Conservation (phyloP, 2,329 filamentous ascomycete species). For the Paecilomyces sp. region DNA sequence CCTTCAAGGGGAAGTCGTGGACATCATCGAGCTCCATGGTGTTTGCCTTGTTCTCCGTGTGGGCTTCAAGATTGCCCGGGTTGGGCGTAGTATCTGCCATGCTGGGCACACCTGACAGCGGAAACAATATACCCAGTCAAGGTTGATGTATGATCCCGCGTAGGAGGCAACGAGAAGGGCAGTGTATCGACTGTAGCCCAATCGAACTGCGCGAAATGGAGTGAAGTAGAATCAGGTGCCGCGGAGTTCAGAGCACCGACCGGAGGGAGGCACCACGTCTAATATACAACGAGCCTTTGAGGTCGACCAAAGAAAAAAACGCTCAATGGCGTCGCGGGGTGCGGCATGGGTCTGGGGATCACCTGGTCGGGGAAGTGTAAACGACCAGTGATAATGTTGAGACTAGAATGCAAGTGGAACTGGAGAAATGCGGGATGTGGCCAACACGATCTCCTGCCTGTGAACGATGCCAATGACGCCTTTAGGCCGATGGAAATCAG, state of each 20-base stretch:
- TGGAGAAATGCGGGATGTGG: background rate
- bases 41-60: conserved; percentile 17
- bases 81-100: background rate
- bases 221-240: background rate
- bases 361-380: background rate
- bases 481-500: background rate
- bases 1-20: conserved; percentile 13
- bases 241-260: background rate
- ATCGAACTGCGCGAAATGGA: background rate
- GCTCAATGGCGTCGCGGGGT: background rate
- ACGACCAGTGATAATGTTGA: background rate
- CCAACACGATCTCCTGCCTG: background rate
- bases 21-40: conserved; percentile 20
- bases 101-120: background rate
- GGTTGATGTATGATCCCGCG: background rate
- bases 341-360: background rate
- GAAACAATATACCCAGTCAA: background rate
- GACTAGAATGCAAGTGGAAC: background rate
- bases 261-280: background rate
- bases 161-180: background rate
- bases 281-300: background rate
- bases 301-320: background rate
- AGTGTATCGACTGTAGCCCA: background rate
- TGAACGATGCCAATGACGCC: background rate
- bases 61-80: background rate